These are phyloP conservation scores for Bolboschoenoplectus hybrid DNA, from an alignment of 202 grass and related monocot genomes.

Conservation along the genomic window DNA sequence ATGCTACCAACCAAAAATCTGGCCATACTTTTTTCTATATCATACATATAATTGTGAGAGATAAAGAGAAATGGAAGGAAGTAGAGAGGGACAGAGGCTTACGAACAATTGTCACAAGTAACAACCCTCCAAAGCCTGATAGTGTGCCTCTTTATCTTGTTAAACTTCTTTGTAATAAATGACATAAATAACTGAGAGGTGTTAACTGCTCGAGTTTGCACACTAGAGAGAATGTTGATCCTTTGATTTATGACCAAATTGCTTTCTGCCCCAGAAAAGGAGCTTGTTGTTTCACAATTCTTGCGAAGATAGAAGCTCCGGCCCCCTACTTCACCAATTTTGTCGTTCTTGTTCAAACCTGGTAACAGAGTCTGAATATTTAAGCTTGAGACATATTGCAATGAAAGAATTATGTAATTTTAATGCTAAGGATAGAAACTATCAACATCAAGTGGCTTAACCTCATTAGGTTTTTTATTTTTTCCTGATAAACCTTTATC, in stretches of 20 bases:
- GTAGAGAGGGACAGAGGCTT: not conserved
- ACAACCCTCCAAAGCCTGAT: constrained; percentile 71
- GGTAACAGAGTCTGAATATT: not conserved
- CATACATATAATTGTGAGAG: not conserved
- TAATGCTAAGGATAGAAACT: not conserved
- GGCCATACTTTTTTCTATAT: not conserved
- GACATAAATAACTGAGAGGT: constrained; percentile 45
- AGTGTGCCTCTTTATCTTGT: constrained; percentile 64
- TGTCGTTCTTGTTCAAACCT: constrained; percentile 84
- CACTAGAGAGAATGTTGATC: not conserved
- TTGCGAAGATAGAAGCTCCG: constrained; percentile 86
- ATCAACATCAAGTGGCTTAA: not conserved
- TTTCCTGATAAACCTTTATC: not conserved
- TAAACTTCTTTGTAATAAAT: constrained; percentile 54
- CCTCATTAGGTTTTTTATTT: not conserved
- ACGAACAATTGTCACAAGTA: constrained; percentile 59
- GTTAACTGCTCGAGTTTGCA: not conserved
- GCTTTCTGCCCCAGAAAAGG: constrained; percentile 37
- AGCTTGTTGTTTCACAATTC: constrained; percentile 39
- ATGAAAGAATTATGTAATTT: not conserved
- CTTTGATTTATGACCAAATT: constrained; percentile 29
- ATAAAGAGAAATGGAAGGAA: not conserved
- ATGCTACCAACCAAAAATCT: constrained; percentile 5
- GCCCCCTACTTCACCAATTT: constrained; percentile 73
- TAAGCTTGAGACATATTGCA: constrained; percentile 24